These are phyloP conservation scores for Melanomma pulvis-pyrius DNA, from an alignment of 495 filamentous ascomycete species.

Conservation along the genomic window DNA sequence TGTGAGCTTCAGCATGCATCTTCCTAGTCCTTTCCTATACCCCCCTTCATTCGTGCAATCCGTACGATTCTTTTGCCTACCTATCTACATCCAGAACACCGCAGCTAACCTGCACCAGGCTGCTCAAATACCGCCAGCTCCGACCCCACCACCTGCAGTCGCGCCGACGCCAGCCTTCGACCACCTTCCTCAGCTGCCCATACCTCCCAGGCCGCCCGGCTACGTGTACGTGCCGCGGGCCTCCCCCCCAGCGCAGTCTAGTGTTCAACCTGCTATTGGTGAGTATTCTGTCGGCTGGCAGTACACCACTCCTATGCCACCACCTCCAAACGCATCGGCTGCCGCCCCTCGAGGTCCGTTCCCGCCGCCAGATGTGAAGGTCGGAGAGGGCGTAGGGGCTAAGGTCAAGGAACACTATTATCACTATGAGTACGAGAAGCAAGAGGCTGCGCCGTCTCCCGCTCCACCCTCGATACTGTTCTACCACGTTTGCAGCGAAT, in stretches of 20 bases:
- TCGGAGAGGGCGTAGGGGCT: not conserved
- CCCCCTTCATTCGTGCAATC: not conserved
- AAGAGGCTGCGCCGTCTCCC: not conserved
- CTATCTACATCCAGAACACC: not conserved
- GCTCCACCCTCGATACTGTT: not conserved
- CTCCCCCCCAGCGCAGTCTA: not conserved
- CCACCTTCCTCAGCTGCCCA: not conserved
- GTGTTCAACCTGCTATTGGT: not conserved
- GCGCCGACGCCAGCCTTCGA: not conserved
- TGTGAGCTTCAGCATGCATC: constrained; percentile 4
- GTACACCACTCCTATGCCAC: not conserved
- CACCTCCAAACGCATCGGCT: not conserved
- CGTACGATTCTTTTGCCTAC: not conserved
- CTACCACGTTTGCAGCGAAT: constrained; percentile 35
- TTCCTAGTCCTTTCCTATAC: not conserved
- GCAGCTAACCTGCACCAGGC: not conserved
- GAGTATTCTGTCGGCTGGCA: not conserved
- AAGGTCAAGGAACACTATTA: not conserved
- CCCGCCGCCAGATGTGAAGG: not conserved
- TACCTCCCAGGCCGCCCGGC: not conserved
- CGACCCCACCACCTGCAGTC: not conserved
- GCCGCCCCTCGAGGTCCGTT: too few species aligned
- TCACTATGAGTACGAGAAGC: not conserved
- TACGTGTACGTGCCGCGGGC: not conserved
- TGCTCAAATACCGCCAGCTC: not conserved